phyloP scores from a whole-genome alignment of 129 eudicot species.

The Escallonia rubra region DNA sequence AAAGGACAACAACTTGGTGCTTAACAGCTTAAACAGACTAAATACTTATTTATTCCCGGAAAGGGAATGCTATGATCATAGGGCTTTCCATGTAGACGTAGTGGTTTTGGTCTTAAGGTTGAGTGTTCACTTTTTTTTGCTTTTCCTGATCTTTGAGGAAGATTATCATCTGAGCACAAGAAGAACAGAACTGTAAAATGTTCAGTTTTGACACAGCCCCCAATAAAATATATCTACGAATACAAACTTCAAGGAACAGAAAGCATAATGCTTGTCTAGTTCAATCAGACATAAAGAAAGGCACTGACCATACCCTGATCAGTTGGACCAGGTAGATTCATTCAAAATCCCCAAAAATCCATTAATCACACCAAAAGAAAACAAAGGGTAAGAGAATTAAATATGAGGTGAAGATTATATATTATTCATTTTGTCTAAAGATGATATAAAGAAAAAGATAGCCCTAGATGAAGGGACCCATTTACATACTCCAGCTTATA shows the following conservation, averaged over 20 bases:
- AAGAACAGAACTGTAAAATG: conserved; percentile 13
- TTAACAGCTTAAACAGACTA: too few relatives aligned
- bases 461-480: conserved; percentile 30
- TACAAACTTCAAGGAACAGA: conserved; percentile 72
- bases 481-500: conserved; percentile 1
- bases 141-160: conserved; percentile 6
- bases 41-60: too few relatives aligned
- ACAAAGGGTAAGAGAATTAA: neutral
- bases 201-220: conserved; percentile 42
- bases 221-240: conserved; percentile 18
- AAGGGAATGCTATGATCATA: too few relatives aligned
- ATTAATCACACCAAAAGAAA: conserved; percentile 20
- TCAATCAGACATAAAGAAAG: conserved; percentile 44
- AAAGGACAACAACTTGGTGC: too few relatives aligned
- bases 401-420: neutral
- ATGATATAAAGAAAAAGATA: conserved; percentile 29
- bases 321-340: conserved; percentile 46
- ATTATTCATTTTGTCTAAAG: neutral
- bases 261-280: conserved; percentile 64
- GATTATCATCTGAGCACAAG: conserved; percentile 19
- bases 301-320: conserved; percentile 34
- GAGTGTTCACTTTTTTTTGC: conserved; percentile 21
- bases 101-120: conserved; percentile 8
- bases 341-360: conserved; percentile 60
- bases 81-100: neutral